Evolutionary conservation across 129 eudicot species (phyloP).

Genomic region (Flaveria brownii): DNA sequence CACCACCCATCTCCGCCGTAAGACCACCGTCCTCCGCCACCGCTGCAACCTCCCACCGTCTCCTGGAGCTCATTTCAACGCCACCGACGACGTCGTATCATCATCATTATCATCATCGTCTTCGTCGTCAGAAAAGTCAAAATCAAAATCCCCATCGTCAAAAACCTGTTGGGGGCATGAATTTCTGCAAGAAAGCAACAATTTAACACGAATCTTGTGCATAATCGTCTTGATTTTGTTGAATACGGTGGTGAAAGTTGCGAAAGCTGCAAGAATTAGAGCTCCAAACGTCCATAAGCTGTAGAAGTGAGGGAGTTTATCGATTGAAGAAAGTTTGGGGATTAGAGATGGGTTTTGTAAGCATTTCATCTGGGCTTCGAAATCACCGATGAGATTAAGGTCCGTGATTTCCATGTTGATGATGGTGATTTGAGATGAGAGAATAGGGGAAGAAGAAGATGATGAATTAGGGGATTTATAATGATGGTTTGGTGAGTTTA

Average conservation of each 20-base stretch:
- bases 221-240: conserved; percentile 44
- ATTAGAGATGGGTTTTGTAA: conserved; percentile 58
- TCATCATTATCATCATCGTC: too few species aligned
- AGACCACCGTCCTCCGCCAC: too few species aligned
- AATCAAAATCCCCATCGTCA: conserved; percentile 42
- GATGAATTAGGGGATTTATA: conserved; percentile 34
- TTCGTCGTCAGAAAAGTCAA: conserved; percentile 56
- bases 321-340: conserved; percentile 42
- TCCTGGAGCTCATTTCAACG: too few species aligned
- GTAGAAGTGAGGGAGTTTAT: conserved; percentile 42
- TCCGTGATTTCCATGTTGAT: conserved; percentile 63
- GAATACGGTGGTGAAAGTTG: conserved; percentile 59
- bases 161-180: conserved; percentile 29
- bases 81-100: too few species aligned
- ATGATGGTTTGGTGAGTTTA: conserved; percentile 30
- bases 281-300: conserved; percentile 78
- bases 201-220: conserved; percentile 36
- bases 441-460: neutral
- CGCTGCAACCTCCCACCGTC: too few species aligned
- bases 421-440: conserved; percentile 7
- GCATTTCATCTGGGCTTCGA: conserved; percentile 66
- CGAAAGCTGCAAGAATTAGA: conserved; percentile 54
- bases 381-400: conserved; percentile 56
- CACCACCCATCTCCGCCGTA: too few species aligned
- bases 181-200: conserved; percentile 22